Base-by-base conservation (phyloP, 441 rosid species). In the Erysimum cheiri region DNA sequence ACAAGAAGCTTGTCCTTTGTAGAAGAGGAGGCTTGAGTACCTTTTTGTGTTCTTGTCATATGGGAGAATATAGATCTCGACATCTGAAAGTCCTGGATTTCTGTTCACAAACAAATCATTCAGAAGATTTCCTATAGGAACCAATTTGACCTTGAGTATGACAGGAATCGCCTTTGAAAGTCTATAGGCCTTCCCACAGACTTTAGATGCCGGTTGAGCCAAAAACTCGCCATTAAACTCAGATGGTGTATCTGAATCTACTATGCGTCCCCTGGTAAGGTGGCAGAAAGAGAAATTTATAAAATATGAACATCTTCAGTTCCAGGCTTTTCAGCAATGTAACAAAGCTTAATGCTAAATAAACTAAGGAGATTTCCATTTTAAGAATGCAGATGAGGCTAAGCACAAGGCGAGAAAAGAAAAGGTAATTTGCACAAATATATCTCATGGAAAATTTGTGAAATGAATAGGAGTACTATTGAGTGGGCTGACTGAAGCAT, bases 11-110 rank as follows among this genome's bases (percentile, higher is more conserved):
- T 47, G 5, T 48, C 26, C 13, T 28, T 43, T 15, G 56, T n/a
- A 62, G 43, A 43, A 43, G 64, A 11, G 46, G 41, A 31, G 41
- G 32, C 62, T 59, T 64, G 33, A 58, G 44, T 69, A 88, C 96
- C 91, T 86, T 69, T 72, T 76, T 24, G 64, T 46, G 39, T 62
- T 74, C 71, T 72, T 77, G 40, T 64, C 75, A 48, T 77, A 66
- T 29, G 90, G 88, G 77, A 75, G 79, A 71, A 93, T 76, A 72
- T 84, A 88, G 26, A 90, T 73, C 17, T 85, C 85, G 33, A 85
- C 72, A 73, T 88, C 92, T 15, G 22, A 41, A 35, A 86, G 77
- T 49, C 81, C 80, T 39, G 89, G 85, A 33, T 48, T 49, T 64
- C 75, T 78, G 60, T 78, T 71, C 50, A 49, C 75, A 67, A 82